phyloP scores from a whole-genome alignment of 225 moss, liverwort and hornwort genomes.

The Lunularia cruciata region DNA sequence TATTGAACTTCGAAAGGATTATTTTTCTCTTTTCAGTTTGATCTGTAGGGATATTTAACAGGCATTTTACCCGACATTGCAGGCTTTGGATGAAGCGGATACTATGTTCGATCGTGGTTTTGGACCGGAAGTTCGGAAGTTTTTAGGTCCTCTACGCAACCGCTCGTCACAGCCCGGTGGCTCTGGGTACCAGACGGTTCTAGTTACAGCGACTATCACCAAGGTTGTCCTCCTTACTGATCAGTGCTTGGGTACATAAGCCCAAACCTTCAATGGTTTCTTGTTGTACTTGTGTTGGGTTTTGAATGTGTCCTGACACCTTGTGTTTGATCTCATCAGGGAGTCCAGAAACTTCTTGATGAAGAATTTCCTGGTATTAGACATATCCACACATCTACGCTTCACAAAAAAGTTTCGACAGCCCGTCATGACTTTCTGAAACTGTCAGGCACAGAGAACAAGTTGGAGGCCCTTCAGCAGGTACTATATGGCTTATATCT shows the following conservation, averaged over 20 bases:
- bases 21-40: neutral
- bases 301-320: neutral
- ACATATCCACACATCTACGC: constrained; percentile 88
- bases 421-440: constrained; percentile 91
- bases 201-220: constrained; percentile 92
- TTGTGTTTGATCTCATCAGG: constrained; percentile 39
- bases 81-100: constrained; percentile 99
- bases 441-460: constrained; percentile 86
- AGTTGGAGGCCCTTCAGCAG: constrained; percentile 87
- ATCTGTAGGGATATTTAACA: neutral
- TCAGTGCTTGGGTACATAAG: neutral
- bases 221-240: constrained; percentile 46
- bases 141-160: constrained; percentile 83
- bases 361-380: constrained; percentile 97
- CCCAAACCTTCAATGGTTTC: no score
- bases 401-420: constrained; percentile 94
- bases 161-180: constrained; percentile 77
- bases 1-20: neutral
- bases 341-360: constrained; percentile 80
- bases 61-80: neutral
- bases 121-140: constrained; percentile 87
- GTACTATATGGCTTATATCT: constrained; percentile 29
- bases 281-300: neutral
- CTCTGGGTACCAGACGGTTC: constrained; percentile 73
- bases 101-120: constrained; percentile 99